These are phyloP conservation scores for Metarhizium guizhouense DNA, from an alignment of 2,329 filamentous ascomycete genomes.

Conservation along the genomic window DNA sequence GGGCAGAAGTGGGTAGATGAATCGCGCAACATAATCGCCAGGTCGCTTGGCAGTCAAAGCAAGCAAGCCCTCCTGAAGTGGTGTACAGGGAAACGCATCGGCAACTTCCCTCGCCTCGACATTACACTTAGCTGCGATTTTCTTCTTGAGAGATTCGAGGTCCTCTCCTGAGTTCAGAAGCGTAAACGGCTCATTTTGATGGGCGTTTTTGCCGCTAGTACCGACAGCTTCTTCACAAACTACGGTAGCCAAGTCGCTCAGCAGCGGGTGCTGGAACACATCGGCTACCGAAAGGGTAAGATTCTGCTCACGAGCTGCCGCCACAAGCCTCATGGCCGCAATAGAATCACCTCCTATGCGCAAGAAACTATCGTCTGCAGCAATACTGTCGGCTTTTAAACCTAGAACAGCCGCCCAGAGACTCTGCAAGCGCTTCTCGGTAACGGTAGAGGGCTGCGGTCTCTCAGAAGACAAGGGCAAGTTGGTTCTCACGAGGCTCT, in stretches of 20 bases:
- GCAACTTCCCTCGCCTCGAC: conserved; percentile 20
- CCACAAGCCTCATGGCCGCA: conserved; percentile 31
- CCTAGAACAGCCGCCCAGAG: conserved; percentile 8
- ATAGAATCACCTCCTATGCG: conserved; percentile 38
- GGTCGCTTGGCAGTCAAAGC: conserved; percentile 33
- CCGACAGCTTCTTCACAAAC: neutral
- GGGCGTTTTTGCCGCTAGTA: neutral
- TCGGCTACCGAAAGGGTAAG: conserved; percentile 30
- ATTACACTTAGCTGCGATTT: neutral
- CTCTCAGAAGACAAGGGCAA: neutral
- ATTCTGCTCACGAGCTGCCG: conserved; percentile 23
- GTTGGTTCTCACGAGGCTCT: neutral
- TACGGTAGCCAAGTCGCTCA: conserved; percentile 3
- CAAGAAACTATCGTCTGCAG: conserved; percentile 35
- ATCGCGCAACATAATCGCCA: conserved; percentile 36
- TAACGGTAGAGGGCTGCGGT: neutral
- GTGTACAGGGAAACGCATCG: conserved; percentile 41
- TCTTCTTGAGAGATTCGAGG: neutral
- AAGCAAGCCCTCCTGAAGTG: conserved; percentile 41
- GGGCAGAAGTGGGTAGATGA: conserved; percentile 26
- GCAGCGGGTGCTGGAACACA: conserved; percentile 23
- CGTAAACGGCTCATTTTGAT: neutral
- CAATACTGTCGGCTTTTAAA: conserved; percentile 15
- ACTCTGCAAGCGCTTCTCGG: neutral
- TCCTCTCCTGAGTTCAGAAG: neutral